These are phyloP conservation scores for Podila minutissima DNA, from an alignment of 192 early-diverging fungal genomes.

Conservation along the genomic window DNA sequence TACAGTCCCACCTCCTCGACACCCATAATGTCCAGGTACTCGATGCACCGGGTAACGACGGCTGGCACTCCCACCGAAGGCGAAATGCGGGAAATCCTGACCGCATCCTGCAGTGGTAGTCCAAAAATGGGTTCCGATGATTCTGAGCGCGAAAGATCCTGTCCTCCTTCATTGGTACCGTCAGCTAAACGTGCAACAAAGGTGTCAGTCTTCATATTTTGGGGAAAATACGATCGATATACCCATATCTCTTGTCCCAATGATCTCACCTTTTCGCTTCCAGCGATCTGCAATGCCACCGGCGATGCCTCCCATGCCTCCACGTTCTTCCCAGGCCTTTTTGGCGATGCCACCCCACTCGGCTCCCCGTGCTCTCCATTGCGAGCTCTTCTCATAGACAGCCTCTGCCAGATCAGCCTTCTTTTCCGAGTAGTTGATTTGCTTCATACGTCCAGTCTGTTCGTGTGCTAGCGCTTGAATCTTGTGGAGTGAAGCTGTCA, in stretches of 20 bases:
- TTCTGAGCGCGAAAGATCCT: slow-evolving; percentile 16
- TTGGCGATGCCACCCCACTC: slow-evolving; percentile 49
- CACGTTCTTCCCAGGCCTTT: slow-evolving; percentile 49
- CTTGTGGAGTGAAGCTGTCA: slow-evolving; percentile 40
- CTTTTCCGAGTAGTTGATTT: slow-evolving; percentile 44
- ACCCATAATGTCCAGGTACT: slow-evolving; percentile 53
- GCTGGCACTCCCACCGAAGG: slow-evolving; percentile 32
- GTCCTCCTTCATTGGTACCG: slow-evolving; percentile 9
- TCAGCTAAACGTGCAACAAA: neutral
- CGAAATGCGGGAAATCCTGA: slow-evolving; percentile 30
- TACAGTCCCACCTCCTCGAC: slow-evolving; percentile 65
- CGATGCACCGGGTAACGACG: slow-evolving; percentile 39
- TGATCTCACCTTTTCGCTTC: slow-evolving; percentile 29
- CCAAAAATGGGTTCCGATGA: slow-evolving; percentile 30
- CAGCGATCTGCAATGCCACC: slow-evolving; percentile 44
- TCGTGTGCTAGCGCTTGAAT: slow-evolving; percentile 41
- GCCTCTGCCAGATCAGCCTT: slow-evolving; percentile 40
- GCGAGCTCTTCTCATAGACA: slow-evolving; percentile 40
- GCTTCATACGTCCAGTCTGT: slow-evolving; percentile 45
- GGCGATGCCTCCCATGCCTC: slow-evolving; percentile 47
- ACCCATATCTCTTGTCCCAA: neutral
- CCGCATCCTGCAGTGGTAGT: slow-evolving; percentile 33
- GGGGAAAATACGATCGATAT: neutral
- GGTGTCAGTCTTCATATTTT: neutral
- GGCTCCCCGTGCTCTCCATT: slow-evolving; percentile 39